These are phyloP conservation scores for Lentinula edodes DNA, from an alignment of 768 basidiomycete species.

Conservation along the genomic window DNA sequence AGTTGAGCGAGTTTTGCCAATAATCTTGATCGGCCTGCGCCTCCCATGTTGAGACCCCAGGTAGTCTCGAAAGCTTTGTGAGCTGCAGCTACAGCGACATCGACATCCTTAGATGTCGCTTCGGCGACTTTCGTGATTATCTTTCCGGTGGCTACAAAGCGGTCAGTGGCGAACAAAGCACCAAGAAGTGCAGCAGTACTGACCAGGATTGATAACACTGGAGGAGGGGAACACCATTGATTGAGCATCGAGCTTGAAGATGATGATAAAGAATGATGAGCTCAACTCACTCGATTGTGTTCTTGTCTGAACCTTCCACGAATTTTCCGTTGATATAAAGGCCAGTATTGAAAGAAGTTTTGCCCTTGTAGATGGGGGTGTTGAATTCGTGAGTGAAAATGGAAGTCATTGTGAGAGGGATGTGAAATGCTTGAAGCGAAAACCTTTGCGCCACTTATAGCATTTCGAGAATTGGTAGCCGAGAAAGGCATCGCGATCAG, in stretches of 20 bases:
- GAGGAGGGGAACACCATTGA: not conserved
- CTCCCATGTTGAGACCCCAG: conserved; percentile 40
- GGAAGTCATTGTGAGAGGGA: not conserved
- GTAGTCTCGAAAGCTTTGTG: conserved; percentile 30
- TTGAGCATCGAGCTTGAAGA: too few species aligned
- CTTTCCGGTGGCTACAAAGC: conserved; percentile 49
- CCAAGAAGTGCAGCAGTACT: not conserved
- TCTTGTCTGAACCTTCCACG: conserved; percentile 45
- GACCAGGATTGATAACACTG: conserved; percentile 48
- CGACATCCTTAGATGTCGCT: conserved; percentile 55
- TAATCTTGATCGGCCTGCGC: conserved; percentile 27
- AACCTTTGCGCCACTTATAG: not conserved
- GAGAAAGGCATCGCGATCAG: not conserved
- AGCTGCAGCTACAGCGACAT: conserved; percentile 58
- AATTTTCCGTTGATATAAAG: conserved; percentile 72
- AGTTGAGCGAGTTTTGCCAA: conserved; percentile 42
- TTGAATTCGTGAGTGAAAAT: conserved; percentile 25
- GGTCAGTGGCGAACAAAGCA: conserved; percentile 2
- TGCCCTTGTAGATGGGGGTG: conserved; percentile 38
- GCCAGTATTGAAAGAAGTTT: conserved; percentile 43
- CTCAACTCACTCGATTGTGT: conserved; percentile 55
- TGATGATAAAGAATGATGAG: too few species aligned
- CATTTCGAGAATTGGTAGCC: not conserved
- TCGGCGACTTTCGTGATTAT: conserved; percentile 43
- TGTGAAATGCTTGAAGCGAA: not conserved